Conservation (phyloP, 805 yeast genomes). For the Candida yuanshanica region DNA sequence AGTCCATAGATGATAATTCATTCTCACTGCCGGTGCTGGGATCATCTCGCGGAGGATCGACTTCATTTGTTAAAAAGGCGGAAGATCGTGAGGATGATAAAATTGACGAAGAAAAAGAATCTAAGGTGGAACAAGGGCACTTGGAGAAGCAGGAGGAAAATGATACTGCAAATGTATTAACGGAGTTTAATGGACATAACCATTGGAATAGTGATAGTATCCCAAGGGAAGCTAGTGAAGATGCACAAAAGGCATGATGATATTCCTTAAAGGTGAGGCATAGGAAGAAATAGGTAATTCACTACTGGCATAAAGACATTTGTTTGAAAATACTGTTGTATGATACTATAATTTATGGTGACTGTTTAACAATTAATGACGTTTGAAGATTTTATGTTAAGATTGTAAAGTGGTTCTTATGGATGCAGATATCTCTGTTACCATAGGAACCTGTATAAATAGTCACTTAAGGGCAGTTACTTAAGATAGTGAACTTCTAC, state of each 20-base stretch:
- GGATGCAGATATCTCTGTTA: background rate
- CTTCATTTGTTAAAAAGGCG: background rate
- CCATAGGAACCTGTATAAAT: background rate
- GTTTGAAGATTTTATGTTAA: no score
- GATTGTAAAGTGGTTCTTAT: no score
- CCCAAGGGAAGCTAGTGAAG: background rate
- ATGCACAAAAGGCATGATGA: background rate
- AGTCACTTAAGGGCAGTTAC: no score
- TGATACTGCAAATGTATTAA: constrained; percentile 1
- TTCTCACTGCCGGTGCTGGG: constrained; percentile 44
- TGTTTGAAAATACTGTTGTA: background rate
- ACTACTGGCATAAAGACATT: background rate
- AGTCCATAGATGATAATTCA: constrained; percentile 38
- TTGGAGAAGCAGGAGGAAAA: background rate
- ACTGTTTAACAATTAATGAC: background rate
- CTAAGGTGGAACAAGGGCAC: no score
- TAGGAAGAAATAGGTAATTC: background rate
- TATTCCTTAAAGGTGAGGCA: background rate
- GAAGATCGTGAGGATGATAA: constrained; percentile 13
- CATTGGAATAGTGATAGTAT: background rate
- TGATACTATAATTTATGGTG: background rate
- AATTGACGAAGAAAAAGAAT: constrained; percentile 1
- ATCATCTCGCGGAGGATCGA: constrained; percentile 9
- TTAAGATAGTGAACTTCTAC: no score
- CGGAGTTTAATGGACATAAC: background rate